These are phyloP conservation scores for Speleostelium caveatum DNA, from an alignment of 78 protist genomes.

Conservation along the genomic window DNA sequence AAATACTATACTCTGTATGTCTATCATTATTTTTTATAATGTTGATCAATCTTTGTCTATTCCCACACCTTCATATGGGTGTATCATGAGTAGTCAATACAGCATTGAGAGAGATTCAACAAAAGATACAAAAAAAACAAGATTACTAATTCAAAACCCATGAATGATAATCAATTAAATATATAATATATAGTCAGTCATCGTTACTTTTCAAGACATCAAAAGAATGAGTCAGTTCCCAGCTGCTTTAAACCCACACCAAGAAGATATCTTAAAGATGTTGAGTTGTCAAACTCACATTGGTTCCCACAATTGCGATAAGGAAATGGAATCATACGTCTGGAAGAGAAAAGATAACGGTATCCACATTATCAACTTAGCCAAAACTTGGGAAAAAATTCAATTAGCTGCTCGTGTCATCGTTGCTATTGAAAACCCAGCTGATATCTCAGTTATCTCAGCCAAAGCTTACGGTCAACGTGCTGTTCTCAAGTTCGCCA, in stretches of 20 bases:
- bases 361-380: conserved; percentile 97
- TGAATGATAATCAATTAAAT: neutral
- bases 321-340: conserved; percentile 95
- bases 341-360: conserved; percentile 96
- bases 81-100: no score
- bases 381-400: conserved; percentile 99
- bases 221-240: conserved; percentile 82
- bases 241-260: conserved; percentile 89
- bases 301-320: conserved; percentile 93
- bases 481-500: conserved; percentile 99
- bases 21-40: no score
- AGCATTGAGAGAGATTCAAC: no score
- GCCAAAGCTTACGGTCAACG: conserved; percentile 98
- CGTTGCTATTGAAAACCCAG: conserved; percentile 99
- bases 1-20: no score
- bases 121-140: no score
- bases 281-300: conserved; percentile 97
- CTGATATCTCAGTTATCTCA: conserved; percentile 94
- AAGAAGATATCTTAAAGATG: conserved; percentile 96
- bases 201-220: conserved; percentile 64
- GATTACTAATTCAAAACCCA: no score
- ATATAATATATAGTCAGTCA: neutral
- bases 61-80: no score
- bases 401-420: conserved; percentile 99
- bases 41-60: no score